phyloP scores from a whole-genome alignment of 1,284 basidiomycete genomes.

The Mycosarcoma mackinlayi region DNA sequence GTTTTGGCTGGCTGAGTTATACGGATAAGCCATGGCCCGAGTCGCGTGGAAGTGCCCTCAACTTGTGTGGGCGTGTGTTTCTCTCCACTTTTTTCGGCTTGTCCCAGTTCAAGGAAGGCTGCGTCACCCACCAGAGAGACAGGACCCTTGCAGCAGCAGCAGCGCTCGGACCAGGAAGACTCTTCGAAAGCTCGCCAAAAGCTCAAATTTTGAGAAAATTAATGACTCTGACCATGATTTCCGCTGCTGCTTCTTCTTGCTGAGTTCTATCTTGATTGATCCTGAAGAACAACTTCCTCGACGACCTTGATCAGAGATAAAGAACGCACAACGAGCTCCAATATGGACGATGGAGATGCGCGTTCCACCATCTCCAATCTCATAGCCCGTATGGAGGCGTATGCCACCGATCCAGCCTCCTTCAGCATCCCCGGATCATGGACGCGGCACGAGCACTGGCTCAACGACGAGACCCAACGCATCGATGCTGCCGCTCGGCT shows the following conservation, averaged over 20 bases:
- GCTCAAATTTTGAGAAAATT: no score
- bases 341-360: slow-evolving; percentile 18
- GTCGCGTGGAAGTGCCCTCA: slow-evolving; percentile 15
- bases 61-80: slow-evolving; percentile 9
- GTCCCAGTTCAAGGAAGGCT: no score
- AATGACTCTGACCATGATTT: background rate
- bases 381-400: slow-evolving; percentile 38
- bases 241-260: no score
- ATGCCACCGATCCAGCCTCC: slow-evolving; percentile 18
- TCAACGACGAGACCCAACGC: slow-evolving; percentile 20
- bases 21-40: no score
- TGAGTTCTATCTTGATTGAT: no score
- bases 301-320: no score
- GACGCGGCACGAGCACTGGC: slow-evolving; percentile 29
- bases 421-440: slow-evolving; percentile 16
- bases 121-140: slow-evolving; percentile 1
- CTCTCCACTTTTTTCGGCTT: slow-evolving; percentile 15
- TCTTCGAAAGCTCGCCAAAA: no score
- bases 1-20: slow-evolving; percentile 3
- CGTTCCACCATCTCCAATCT: slow-evolving; percentile 10
- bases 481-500: slow-evolving; percentile 41
- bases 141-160: slow-evolving; percentile 9
- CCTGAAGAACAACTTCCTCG: no score
- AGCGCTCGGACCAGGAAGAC: slow-evolving; percentile 27
- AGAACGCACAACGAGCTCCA: background rate